These are phyloP conservation scores for Podila minutissima DNA, from an alignment of 192 early-diverging fungal species.

Conservation along the genomic window DNA sequence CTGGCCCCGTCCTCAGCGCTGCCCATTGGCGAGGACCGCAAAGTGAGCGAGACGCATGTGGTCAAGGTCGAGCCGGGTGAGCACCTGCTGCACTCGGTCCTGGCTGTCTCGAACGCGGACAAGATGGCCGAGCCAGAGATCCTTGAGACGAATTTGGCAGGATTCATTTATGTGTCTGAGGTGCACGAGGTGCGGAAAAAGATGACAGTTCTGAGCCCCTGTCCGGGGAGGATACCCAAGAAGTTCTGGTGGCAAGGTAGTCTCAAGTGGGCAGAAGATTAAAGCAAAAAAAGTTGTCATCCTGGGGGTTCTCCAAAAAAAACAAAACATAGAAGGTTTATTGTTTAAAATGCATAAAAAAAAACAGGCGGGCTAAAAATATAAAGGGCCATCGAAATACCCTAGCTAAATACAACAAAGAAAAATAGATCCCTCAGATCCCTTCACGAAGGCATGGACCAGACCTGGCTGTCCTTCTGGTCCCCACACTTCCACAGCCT, in stretches of 20 bases:
- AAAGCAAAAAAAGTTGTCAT: neutral
- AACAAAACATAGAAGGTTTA: neutral
- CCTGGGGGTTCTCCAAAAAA: neutral
- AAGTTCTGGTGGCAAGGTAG: conserved; percentile 84
- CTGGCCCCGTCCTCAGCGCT: conserved; percentile 91
- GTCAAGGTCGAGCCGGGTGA: conserved; percentile 84
- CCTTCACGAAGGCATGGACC: conserved; percentile 34
- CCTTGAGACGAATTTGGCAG: conserved; percentile 74
- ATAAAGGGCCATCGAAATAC: no score
- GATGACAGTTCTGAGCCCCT: conserved; percentile 86
- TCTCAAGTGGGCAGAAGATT: conserved; percentile 94
- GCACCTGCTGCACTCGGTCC: conserved; percentile 83
- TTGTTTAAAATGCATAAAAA: neutral
- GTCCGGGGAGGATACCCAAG: conserved; percentile 87
- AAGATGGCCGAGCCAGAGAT: conserved; percentile 60
- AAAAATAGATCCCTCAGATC: neutral
- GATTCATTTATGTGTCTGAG: conserved; percentile 88
- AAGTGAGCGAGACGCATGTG: conserved; percentile 81
- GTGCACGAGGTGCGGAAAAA: conserved; percentile 85
- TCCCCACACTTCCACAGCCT: conserved; percentile 25
- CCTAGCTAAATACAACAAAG: no score
- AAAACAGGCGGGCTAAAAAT: no score
- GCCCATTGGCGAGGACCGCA: conserved; percentile 87
- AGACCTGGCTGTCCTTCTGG: conserved; percentile 41
- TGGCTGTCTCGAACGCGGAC: conserved; percentile 83